These are phyloP conservation scores for Eucalyptus brandiana DNA, from an alignment of 345 rosid genomes.

Conservation along the genomic window DNA sequence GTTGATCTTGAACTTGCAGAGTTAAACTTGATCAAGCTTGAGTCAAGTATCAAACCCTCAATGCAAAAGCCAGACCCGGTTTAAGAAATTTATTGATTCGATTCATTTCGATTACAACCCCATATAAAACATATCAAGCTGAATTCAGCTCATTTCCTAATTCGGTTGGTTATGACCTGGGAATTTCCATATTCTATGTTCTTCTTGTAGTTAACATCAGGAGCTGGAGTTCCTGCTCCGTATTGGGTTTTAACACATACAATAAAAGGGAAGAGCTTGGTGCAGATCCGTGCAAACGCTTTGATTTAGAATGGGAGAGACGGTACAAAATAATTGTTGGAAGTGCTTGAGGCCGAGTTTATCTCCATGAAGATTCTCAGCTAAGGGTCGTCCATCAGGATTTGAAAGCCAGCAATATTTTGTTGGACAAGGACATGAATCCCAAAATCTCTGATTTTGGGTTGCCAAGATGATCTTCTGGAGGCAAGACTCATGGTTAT, in stretches of 20 bases:
- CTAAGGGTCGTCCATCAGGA: neutral
- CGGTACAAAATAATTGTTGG: conserved; percentile 1
- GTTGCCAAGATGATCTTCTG: conserved; percentile 6
- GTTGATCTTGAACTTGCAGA: neutral
- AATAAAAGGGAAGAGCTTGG: neutral
- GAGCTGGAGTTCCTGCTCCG: neutral
- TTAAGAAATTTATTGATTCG: neutral
- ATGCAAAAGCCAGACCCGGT: neutral
- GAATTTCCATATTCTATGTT: neutral
- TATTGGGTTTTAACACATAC: neutral
- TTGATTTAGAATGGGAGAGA: neutral
- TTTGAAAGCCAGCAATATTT: conserved; percentile 3
- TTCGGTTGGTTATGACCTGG: neutral
- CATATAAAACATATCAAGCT: neutral
- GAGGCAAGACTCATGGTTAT: neutral
- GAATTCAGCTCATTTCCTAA: neutral
- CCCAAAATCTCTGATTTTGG: conserved; percentile 14
- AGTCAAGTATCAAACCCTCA: no score
- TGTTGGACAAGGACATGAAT: neutral
- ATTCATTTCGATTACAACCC: neutral
- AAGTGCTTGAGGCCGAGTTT: conserved; percentile 1
- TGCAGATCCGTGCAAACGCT: neutral
- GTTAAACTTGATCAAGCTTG: no score
- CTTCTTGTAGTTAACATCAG: neutral
- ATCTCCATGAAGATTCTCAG: neutral